These are phyloP conservation scores for Medicago arabica DNA, from an alignment of 306 rosid genomes.

Conservation along the genomic window DNA sequence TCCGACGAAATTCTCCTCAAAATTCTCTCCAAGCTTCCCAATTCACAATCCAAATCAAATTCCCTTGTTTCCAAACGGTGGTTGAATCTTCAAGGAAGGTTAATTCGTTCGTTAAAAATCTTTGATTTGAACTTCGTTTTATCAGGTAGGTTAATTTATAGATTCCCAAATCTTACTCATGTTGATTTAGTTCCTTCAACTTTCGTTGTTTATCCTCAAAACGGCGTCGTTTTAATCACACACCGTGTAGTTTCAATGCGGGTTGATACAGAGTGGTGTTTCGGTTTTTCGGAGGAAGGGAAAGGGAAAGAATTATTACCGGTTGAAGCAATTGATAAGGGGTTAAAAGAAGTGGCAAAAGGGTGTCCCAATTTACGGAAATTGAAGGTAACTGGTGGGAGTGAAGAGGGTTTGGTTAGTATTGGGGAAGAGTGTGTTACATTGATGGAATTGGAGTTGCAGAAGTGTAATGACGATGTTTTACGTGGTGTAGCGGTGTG, in stretches of 20 bases:
- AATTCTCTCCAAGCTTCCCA: conserved; percentile 36
- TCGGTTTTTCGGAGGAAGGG: neutral
- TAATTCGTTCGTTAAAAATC: conserved; percentile 16
- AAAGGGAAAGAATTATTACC: conserved; percentile 10
- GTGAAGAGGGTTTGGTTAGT: neutral
- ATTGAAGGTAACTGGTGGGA: conserved; percentile 21
- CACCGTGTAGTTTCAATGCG: conserved; percentile 22
- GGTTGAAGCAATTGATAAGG: conserved; percentile 6
- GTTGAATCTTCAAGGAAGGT: conserved; percentile 39
- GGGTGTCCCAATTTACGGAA: conserved; percentile 39
- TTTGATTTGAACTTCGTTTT: conserved; percentile 39
- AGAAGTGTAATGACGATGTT: conserved; percentile 39
- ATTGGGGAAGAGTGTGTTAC: conserved; percentile 27
- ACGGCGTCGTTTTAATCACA: neutral
- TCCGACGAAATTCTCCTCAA: conserved; percentile 42
- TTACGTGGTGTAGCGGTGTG: conserved; percentile 31
- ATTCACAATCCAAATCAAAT: conserved; percentile 35
- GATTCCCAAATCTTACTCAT: conserved; percentile 42
- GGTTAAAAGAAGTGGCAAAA: neutral
- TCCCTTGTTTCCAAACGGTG: conserved; percentile 43
- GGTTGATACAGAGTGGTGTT: conserved; percentile 20
- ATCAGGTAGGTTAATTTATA: conserved; percentile 29
- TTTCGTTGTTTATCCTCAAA: conserved; percentile 1
- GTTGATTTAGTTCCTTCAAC: conserved; percentile 31
- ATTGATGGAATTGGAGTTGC: conserved; percentile 38